Evolutionary conservation across 768 basidiomycete genomes (phyloP), one percentile per base, ranked within the genome.

Genomic region (Lyophyllum shimeji): DNA sequence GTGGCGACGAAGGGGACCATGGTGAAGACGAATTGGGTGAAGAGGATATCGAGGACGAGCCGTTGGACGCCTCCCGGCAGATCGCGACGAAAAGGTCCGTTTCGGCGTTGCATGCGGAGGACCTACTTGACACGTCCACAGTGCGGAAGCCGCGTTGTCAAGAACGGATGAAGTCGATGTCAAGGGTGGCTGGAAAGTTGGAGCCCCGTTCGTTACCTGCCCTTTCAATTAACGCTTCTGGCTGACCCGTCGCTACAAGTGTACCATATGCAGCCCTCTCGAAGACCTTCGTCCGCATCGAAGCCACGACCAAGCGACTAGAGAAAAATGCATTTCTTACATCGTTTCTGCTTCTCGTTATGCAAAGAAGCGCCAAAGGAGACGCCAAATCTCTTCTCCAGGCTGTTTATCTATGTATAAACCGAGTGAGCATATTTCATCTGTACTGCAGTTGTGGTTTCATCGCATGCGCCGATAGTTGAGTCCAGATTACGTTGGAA

Each of bases 331-430:
- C 92, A 0, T 77, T 94, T 57, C 82, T 99, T 8, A 98, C 95
- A 0, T 79, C 89, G 0, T 95, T 98, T 69, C 76, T 99, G 42
- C 73, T 95, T 5, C 85, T 96, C 11, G 93, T 98, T 27, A 95
- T 98, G 52, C 87, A 88, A 67, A 78, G 93, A 46, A 90, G 94
- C 58, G 86, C 85, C 15, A 78, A 85, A 51, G 87, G 82, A 34
- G 90, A 94, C 57, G 77, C 78, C 4, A 79, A 85, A 21, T 86
- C 89, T 7, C 80, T 99, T 29, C 80, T 98, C 5, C 91, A 95
- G 65, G 84, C 87, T 1, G 89, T 99, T 1, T 99, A 99, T 66
- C 80, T 99, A 1, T 98, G 97, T 68, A 98, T 98, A 67, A 99
- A 99, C 67, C 79, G 95, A 57, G 95, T 98, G 68, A 51, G 85